phyloP scores from a whole-genome alignment of 2,329 filamentous ascomycete genomes.

The Epichloe coenophiala region DNA sequence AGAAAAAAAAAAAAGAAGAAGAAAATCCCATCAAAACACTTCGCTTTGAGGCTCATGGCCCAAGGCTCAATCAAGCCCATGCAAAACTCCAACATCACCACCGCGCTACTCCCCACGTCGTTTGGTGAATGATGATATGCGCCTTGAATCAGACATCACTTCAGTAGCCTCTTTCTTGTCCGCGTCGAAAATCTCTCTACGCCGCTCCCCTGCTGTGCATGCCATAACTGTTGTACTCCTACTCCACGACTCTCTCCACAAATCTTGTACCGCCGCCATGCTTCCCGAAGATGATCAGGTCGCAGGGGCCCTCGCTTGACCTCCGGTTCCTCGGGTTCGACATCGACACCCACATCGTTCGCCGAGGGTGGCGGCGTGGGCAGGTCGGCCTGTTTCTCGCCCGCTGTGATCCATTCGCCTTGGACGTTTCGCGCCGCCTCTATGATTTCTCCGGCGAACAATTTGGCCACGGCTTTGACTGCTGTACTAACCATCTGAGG shows the following conservation, averaged over 20 bases:
- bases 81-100: not conserved
- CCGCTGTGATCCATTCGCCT: constrained; percentile 52
- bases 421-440: constrained; percentile 59
- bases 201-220: constrained; percentile 45
- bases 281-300: constrained; percentile 63
- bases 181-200: constrained; percentile 44
- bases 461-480: constrained; percentile 64
- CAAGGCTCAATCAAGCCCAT: not conserved
- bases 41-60: not conserved
- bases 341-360: constrained; percentile 18
- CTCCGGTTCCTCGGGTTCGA: constrained; percentile 14
- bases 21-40: not conserved
- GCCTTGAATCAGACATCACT: constrained; percentile 17
- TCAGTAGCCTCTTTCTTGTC: constrained; percentile 40
- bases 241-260: constrained; percentile 49
- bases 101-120: not conserved
- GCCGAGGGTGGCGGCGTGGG: constrained; percentile 27
- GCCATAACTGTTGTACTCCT: constrained; percentile 46
- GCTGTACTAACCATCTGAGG: constrained; percentile 59
- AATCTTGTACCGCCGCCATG: constrained; percentile 53
- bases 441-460: constrained; percentile 65
- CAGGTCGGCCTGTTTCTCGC: constrained; percentile 43
- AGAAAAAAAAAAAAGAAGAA: not conserved
- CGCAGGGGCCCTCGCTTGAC: constrained; percentile 44
- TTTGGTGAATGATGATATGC: not conserved